Base-by-base conservation (phyloP, 805 yeast genomes). In the Pichia nakasei region DNA sequence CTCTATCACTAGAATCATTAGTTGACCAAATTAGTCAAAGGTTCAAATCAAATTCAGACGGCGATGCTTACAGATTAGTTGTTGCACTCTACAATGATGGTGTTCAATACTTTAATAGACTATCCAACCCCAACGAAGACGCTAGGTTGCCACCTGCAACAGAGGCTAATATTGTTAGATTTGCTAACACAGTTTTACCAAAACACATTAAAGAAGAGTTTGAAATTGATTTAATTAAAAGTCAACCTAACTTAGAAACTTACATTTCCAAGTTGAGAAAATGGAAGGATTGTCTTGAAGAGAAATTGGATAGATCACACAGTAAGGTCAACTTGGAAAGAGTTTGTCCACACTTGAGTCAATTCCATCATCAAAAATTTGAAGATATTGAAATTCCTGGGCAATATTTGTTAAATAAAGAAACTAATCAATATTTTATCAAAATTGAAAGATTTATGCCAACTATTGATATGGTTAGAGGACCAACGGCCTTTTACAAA, bases 321-420 rank as follows among this genome's bases (percentile, higher is more conserved):
- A 76, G 80, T 24, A 76, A 78, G 53, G 84, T 88, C 40, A 84
- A 88, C 53, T 65, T 93, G 49, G 98, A 93, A 64, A 79, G 88
- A 45, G 71, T 93, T 49, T 88, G 97, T 56, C 96, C 97, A 15
- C 97, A 91, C 54, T 70, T 93, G 61, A 83, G 95, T 59, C 96
- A 89, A 59, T 93, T 94, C 77, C 98, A 93, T 64, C 96, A 93
- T 61, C 97, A 93, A 61, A 91, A 88, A 64, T 93, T 93, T 59
- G 99, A 93, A 61, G 98, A 93, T 40, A 86, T 93, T 46, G 98
- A 93, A 61, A 80, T 93, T 46, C 98, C 98, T 0, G 98, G 99
- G 2, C 99, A 93, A 59, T 93, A 93, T 57, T 67, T 89, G 58
- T 69, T 87, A 66, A 85, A 86, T 60, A 84, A 82, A 59, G 97